Percentiles rank a stretch among this genome's conserved stretches.
phyloP scores from a whole-genome alignment of 2,329 filamentous ascomycete genomes.

The Diplodia intermedia region DNA sequence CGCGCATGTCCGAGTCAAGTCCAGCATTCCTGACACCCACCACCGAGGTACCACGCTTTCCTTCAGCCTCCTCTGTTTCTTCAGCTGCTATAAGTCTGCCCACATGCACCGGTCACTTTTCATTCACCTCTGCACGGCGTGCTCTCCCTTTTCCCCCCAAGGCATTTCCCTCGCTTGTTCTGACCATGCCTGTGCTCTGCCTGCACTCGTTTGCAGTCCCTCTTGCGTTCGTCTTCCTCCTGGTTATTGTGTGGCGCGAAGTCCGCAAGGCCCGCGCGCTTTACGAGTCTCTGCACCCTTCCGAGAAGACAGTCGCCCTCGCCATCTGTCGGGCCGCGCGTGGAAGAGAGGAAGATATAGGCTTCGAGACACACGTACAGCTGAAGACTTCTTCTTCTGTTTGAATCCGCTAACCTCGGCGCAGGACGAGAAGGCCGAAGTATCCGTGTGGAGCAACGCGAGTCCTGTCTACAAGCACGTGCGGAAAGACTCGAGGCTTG shows the following conservation, averaged over 20 bases:
- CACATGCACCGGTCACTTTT: background rate
- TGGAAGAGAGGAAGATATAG: constrained; percentile 24
- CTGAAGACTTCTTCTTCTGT: background rate
- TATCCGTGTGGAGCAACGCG: constrained; percentile 11
- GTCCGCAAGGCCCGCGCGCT: constrained; percentile 23
- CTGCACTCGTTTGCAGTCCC: constrained; percentile 29
- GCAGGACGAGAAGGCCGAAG: constrained; percentile 5
- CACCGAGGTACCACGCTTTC: constrained; percentile 28
- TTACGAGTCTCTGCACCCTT: constrained; percentile 27
- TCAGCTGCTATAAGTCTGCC: constrained; percentile 8
- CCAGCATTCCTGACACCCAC: constrained; percentile 30
- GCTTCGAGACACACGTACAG: constrained; percentile 14
- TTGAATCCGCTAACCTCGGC: background rate
- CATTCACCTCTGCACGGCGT: too few relatives aligned
- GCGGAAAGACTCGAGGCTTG: constrained; percentile 24
- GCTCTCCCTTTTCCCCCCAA: background rate
- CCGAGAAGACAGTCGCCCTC: constrained; percentile 28
- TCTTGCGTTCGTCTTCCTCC: constrained; percentile 28
- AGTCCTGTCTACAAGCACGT: constrained; percentile 9
- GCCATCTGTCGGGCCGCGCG: constrained; percentile 24
- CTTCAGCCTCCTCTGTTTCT: constrained; percentile 25
- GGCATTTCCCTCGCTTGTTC: background rate
- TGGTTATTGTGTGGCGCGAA: constrained; percentile 25
- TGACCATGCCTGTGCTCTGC: constrained; percentile 25
- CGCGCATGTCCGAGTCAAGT: constrained; percentile 11